Evolutionary conservation across 2,329 filamentous ascomycete genomes (phyloP), one percentile per base, ranked within the genome.

Genomic region (Xylaria sp.): DNA sequence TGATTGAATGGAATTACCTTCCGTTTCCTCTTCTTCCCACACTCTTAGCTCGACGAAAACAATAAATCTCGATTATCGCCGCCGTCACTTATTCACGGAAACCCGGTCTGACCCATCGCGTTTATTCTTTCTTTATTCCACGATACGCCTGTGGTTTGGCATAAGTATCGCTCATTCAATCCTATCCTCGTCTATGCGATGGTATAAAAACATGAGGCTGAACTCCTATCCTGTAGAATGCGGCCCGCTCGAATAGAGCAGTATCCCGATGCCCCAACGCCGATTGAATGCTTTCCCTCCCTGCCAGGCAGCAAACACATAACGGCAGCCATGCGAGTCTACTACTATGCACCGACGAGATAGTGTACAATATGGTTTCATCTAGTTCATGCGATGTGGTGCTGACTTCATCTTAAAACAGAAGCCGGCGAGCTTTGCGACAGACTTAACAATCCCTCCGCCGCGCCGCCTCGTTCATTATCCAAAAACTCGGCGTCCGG

Each of bases 371-470:
- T 19, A 58, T 48, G 47, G 21, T 58, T 32, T n/a, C 59, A 51
- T 47, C 14, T 27, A 24, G 39, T 47, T 24, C 5, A 32, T 45
- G 50, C 32, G 14, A 4, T 36, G 34, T 36, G 24, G 39, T 17
- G n/a, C 12, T 14, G 8, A 14, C 17, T 12, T 64, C 55, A 67
- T 67, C 45, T 69, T 21, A 69, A 39, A 5, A 55, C 30, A 14
- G 69, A 67, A 8, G 64, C 64, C 12, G 69, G 69, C 42, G 68
- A 79, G 55, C 76, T 74, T 65, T 78, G 76, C 24, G 81, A 78
- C 30, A 89, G 77, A 68, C 83, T 84, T 69, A 88, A 73, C 71
- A 90, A 74, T 7, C 85, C 86, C 73, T 83, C 85, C 12, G 83
- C 86, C 8, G 86, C 86, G 53, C 82, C 80, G 3, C 82, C 85